Evolutionary conservation across 805 yeast species (phyloP).

Genomic region (Priceomyces melissophilus): DNA sequence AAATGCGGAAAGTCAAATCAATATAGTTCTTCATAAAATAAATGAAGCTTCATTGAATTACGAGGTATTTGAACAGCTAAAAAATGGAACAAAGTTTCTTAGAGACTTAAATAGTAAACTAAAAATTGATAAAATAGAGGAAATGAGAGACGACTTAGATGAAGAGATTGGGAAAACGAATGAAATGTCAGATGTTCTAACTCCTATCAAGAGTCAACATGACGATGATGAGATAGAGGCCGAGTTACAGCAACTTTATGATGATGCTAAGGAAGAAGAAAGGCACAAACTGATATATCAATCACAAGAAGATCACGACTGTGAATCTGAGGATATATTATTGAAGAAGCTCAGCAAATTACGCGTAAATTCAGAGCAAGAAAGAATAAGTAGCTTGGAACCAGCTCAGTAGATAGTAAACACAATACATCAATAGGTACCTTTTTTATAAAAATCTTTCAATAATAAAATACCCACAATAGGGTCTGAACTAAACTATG

Average conservation of each 20-base stretch:
- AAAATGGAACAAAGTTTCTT: slow-evolving; percentile 23
- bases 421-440: slow-evolving; percentile 1
- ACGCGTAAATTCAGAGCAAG: slow-evolving; percentile 2
- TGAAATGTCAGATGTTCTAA: slow-evolving; percentile 25
- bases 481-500: no score
- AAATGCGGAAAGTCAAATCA: slow-evolving; percentile 18
- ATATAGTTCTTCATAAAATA: slow-evolving; percentile 25
- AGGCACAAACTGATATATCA: neutral
- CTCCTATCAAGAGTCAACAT: slow-evolving; percentile 16
- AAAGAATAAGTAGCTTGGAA: slow-evolving; percentile 4
- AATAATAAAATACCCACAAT: no score
- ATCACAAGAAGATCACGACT: slow-evolving; percentile 1
- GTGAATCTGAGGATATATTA: slow-evolving; percentile 7
- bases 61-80: slow-evolving; percentile 21
- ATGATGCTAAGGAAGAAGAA: neutral
- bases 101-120: slow-evolving; percentile 24
- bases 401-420: neutral
- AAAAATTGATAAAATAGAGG: slow-evolving; percentile 24
- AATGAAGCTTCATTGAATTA: slow-evolving; percentile 33
- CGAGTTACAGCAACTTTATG: slow-evolving; percentile 10
- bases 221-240: slow-evolving; percentile 28
- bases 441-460: neutral
- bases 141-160: slow-evolving; percentile 25
- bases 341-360: slow-evolving; percentile 11
- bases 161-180: slow-evolving; percentile 26